These are phyloP conservation scores for Aspergillus ustus DNA, from an alignment of 2,329 filamentous ascomycete species.

Conservation along the genomic window DNA sequence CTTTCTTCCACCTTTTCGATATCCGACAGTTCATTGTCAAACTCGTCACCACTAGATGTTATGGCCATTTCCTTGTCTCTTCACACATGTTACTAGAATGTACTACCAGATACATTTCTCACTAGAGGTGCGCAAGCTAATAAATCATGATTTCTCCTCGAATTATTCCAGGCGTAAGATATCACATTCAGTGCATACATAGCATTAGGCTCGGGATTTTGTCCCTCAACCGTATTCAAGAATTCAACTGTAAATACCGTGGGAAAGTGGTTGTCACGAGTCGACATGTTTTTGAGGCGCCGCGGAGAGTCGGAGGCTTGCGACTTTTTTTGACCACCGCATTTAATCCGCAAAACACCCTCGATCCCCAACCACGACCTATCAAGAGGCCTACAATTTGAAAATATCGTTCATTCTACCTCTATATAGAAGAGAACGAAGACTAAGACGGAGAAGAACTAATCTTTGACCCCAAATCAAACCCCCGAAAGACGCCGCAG, in stretches of 20 bases:
- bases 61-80: background rate
- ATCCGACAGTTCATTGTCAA: constrained; percentile 16
- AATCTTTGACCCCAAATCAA: background rate
- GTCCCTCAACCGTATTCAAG: too few species aligned
- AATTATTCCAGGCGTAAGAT: background rate
- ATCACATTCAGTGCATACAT: background rate
- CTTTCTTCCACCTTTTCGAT: constrained; percentile 19
- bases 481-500: background rate
- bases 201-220: background rate
- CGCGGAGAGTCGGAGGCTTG: background rate
- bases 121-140: constrained; percentile 6
- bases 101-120: constrained; percentile 15
- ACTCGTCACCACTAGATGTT: constrained; percentile 10
- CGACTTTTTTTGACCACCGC: background rate
- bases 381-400: background rate
- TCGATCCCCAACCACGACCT: background rate
- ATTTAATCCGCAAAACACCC: background rate
- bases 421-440: background rate
- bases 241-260: too few species aligned
- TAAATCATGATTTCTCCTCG: constrained; percentile 5
- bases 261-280: background rate
- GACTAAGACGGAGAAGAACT: background rate
- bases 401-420: background rate
- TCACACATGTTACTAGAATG: constrained; percentile 10
- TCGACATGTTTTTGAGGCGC: background rate